Conservation (phyloP, 2,329 filamentous ascomycete species). For the Aureobasidium leucospermi region DNA sequence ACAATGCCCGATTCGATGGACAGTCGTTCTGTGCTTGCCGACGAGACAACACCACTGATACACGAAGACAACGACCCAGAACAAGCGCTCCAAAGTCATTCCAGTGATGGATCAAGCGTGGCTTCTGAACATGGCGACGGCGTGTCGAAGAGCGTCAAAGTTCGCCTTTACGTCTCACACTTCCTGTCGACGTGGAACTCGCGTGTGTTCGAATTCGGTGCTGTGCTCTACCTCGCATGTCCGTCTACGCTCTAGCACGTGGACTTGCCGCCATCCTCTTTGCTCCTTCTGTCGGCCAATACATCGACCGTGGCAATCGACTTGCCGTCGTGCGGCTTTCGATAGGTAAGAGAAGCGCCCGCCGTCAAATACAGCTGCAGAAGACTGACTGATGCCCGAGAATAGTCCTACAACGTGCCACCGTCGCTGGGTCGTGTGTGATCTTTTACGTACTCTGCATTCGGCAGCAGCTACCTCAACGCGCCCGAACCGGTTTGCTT, state of each 20-base stretch:
- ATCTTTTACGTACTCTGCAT: not conserved
- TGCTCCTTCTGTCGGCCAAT: constrained; percentile 47
- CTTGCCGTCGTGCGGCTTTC: constrained; percentile 25
- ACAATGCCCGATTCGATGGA: too few species aligned
- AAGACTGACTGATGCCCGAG: too few species aligned
- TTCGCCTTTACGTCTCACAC: constrained; percentile 26
- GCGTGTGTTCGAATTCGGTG: constrained; percentile 35
- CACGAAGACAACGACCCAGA: too few species aligned
- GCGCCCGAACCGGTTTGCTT: constrained; percentile 9
- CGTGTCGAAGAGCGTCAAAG: too few species aligned
- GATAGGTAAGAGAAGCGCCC: constrained; percentile 29
- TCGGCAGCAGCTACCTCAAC: too few species aligned
- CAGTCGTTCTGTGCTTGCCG: too few species aligned
- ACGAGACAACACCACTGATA: too few species aligned
- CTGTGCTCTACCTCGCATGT: constrained; percentile 43
- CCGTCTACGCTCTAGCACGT: constrained; percentile 55
- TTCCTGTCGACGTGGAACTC: constrained; percentile 37
- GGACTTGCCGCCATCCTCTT: constrained; percentile 48
- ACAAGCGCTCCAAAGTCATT: too few species aligned
- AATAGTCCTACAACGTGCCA: too few species aligned
- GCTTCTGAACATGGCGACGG: too few species aligned
- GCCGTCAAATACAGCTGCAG: constrained; percentile 21
- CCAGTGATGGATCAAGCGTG: too few species aligned
- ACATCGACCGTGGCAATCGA: constrained; percentile 44
- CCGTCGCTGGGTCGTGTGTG: constrained; percentile 22